These are phyloP conservation scores for Zalerion maritima DNA, from an alignment of 495 filamentous ascomycete genomes.

Conservation along the genomic window DNA sequence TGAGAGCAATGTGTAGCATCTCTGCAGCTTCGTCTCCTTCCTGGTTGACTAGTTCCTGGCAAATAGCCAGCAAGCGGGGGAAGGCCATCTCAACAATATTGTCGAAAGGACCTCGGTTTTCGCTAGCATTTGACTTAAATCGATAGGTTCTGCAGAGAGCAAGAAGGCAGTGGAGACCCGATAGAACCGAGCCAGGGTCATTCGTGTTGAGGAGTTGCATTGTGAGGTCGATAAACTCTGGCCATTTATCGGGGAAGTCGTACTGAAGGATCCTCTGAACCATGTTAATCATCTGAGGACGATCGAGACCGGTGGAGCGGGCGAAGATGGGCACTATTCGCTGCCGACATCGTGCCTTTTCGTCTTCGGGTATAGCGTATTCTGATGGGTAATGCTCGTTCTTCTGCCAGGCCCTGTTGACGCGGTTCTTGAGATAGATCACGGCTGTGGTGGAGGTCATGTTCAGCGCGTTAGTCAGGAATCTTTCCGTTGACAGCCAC, in stretches of 20 bases:
- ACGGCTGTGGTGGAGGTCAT: too few relatives aligned
- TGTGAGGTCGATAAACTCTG: conserved; percentile 80
- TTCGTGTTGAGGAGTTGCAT: conserved; percentile 70
- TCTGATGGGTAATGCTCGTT: conserved; percentile 53
- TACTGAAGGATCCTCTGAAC: conserved; percentile 90
- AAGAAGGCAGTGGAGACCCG: conserved; percentile 84
- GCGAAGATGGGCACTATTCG: conserved; percentile 80
- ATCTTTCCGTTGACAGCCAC: conserved; percentile 2
- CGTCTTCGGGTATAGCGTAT: conserved; percentile 66
- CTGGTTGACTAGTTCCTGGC: conserved; percentile 75
- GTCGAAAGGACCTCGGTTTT: conserved; percentile 74
- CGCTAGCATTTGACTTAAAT: conserved; percentile 62
- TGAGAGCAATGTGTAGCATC: conserved; percentile 88
- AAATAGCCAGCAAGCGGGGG: conserved; percentile 77
- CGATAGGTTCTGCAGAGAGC: conserved; percentile 87
- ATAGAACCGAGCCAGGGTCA: conserved; percentile 73
- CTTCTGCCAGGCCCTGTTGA: conserved; percentile 75
- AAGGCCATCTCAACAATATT: conserved; percentile 86
- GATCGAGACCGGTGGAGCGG: conserved; percentile 60
- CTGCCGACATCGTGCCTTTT: conserved; percentile 75
- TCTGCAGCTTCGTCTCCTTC: conserved; percentile 85
- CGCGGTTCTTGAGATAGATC: conserved; percentile 94
- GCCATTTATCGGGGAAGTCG: conserved; percentile 92
- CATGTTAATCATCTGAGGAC: conserved; percentile 80
- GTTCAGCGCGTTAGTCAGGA: conserved; percentile 8